Evolutionary conservation across 148 eudicot genomes (phyloP).

Genomic region (Rhododendron williamsianum): DNA sequence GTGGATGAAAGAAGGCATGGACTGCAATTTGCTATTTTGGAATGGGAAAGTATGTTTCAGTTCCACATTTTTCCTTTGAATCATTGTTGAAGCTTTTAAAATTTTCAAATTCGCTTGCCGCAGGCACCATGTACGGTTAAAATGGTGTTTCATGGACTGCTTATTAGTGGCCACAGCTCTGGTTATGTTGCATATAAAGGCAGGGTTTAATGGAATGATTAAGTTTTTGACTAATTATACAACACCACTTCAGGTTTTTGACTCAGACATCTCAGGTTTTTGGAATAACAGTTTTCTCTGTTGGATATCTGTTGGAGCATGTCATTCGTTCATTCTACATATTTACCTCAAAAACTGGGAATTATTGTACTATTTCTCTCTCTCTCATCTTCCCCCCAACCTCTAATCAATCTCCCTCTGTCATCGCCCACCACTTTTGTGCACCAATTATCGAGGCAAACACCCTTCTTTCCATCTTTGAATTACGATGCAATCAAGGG

Average conservation of each 20-base stretch:
- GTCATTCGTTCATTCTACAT: not conserved
- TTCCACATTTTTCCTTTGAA: not conserved
- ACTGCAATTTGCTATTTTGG: conserved; percentile 58
- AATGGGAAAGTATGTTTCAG: conserved; percentile 37
- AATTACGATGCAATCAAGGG: not conserved
- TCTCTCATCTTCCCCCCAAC: not conserved
- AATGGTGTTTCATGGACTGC: not conserved
- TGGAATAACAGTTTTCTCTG: not conserved
- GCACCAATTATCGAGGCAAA: not conserved
- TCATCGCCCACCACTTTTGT: not conserved
- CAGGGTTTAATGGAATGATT: not conserved
- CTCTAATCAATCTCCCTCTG: not conserved
- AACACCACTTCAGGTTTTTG: not conserved
- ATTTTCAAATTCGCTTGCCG: not conserved
- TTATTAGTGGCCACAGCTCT: not conserved
- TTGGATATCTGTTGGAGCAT: not conserved
- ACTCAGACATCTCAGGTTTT: not conserved
- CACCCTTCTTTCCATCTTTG: not conserved
- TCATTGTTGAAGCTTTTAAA: not conserved
- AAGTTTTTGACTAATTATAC: not conserved
- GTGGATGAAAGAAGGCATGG: conserved; percentile 64
- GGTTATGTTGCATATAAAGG: not conserved
- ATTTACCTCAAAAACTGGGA: not conserved
- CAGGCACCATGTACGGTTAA: not conserved
- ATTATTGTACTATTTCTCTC: not conserved